These are phyloP conservation scores for Nissolia schottii DNA, from an alignment of 306 rosid genomes.

Conservation along the genomic window DNA sequence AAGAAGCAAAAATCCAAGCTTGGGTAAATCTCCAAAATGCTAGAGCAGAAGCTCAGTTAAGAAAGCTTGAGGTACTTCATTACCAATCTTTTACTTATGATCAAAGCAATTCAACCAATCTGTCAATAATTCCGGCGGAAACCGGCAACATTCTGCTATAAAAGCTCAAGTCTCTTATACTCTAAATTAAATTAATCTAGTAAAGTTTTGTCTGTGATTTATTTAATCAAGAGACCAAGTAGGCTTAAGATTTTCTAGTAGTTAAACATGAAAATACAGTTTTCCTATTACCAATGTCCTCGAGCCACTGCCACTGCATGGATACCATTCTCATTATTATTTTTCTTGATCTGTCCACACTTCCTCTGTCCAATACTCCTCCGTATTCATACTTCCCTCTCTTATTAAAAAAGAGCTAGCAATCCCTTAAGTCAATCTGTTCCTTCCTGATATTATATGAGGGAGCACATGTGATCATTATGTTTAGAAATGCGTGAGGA, in stretches of 20 bases:
- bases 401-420: not conserved
- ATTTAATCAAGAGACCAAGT: not conserved
- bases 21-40: conserved; percentile 97
- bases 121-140: not conserved
- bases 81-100: not conserved
- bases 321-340: not conserved
- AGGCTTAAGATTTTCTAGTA: not conserved
- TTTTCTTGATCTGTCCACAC: conserved; percentile 36
- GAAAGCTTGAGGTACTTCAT: conserved; percentile 85
- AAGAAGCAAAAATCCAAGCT: conserved; percentile 95
- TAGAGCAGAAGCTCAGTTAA: conserved; percentile 95
- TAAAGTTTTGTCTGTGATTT: not conserved
- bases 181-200: not conserved
- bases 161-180: not conserved
- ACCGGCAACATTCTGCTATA: too few species aligned
- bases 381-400: conserved; percentile 12
- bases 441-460: conserved; percentile 12
- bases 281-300: conserved; percentile 31
- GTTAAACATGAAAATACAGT: not conserved
- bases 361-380: not conserved
- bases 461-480: conserved; percentile 38
- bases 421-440: conserved; percentile 27
- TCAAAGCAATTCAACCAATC: not conserved
- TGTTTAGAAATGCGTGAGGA: conserved; percentile 26
- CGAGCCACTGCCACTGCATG: conserved; percentile 53